phyloP scores from a whole-genome alignment of 2,329 filamentous ascomycete species.

The Aspergillus spinulosporus region DNA sequence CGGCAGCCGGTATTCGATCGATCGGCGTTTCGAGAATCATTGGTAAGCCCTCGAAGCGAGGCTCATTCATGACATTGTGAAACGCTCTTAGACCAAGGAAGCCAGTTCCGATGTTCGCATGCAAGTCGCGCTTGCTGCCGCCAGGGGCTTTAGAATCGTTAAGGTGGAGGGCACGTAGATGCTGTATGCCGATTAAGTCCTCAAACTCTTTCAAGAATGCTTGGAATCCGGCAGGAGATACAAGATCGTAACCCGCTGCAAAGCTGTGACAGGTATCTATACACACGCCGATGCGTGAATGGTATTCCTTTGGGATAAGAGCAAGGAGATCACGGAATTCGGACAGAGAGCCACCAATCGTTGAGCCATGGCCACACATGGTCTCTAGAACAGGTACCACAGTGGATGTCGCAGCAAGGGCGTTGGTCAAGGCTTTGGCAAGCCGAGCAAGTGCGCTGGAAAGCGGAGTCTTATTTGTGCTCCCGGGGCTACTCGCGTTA shows the following conservation, averaged over 20 bases:
- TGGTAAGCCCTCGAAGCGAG: constrained; percentile 72
- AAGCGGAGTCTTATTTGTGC: constrained; percentile 67
- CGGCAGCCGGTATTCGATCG: constrained; percentile 55
- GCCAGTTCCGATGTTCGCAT: constrained; percentile 94
- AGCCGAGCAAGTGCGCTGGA: constrained; percentile 74
- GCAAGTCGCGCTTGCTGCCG: constrained; percentile 77
- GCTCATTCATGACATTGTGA: constrained; percentile 84
- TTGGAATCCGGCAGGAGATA: constrained; percentile 70
- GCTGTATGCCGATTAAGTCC: constrained; percentile 70
- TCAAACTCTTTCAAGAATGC: constrained; percentile 76
- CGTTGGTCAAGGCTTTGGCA: constrained; percentile 76
- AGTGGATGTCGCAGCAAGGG: constrained; percentile 71
- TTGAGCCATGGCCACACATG: constrained; percentile 88
- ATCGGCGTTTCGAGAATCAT: constrained; percentile 98
- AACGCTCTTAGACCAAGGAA: constrained; percentile 90
- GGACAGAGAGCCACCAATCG: constrained; percentile 81
- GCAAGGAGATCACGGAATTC: constrained; percentile 84
- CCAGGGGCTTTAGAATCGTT: constrained; percentile 96
- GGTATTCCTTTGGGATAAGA: constrained; percentile 67
- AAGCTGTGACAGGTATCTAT: constrained; percentile 97
- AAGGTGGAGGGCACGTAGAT: constrained; percentile 82
- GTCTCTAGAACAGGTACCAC: constrained; percentile 90
- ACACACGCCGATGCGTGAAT: constrained; percentile 84
- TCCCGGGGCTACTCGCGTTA: constrained; percentile 62
- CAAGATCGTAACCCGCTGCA: constrained; percentile 87